Evolutionary conservation across 768 basidiomycete species (phyloP), one percentile per base, ranked within the genome.

Genomic region (Leccinellum albellum): DNA sequence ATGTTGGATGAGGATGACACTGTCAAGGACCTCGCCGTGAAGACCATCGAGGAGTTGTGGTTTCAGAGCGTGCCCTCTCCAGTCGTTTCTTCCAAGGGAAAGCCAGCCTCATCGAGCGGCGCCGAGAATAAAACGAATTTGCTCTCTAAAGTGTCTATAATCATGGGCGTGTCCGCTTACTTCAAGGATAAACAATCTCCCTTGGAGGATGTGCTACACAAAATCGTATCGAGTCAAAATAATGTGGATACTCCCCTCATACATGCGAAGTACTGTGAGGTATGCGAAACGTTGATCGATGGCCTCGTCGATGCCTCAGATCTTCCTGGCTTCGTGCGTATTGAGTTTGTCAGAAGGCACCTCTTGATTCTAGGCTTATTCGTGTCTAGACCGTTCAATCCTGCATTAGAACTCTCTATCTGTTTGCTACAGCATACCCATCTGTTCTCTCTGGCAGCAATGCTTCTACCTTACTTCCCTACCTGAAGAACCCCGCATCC

Each of bases 1-100:
- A 89, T 94, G 78, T 69, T 87, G 42, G 97, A 99, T 63, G 94
- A 97, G 67, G 97, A 99, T 67, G 94, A 98, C 47, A 86, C 85
- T 0, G 92, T 99, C 61, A 96, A 91, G 77, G 96, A 98, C 52
- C 81, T 98, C 15, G 93, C 96, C 0, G 76, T 90, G 63, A 95
- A 93, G 69, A 86, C 92, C 0, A 73, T 98, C 35, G 93, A 95
- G 62, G 95, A 98, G 61, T 74, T 98, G 4, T 94, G 94, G 91
- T 96, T 98, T 68, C 78, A 81, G 44, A 74, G 71, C 21, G 28
- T 62, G 8, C 46, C 65, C 4, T 62, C 72, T 12, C 71, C 77
- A 1, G 46, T 21, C 6, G 70, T 74, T 8, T 63, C 74, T 42
- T 55, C 73, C 58, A 85, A 81, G 62, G 66, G 74, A 40, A 73